Evolutionary conservation across 2,329 filamentous ascomycete species (phyloP).

Genomic region (Aspergillus terreus): DNA sequence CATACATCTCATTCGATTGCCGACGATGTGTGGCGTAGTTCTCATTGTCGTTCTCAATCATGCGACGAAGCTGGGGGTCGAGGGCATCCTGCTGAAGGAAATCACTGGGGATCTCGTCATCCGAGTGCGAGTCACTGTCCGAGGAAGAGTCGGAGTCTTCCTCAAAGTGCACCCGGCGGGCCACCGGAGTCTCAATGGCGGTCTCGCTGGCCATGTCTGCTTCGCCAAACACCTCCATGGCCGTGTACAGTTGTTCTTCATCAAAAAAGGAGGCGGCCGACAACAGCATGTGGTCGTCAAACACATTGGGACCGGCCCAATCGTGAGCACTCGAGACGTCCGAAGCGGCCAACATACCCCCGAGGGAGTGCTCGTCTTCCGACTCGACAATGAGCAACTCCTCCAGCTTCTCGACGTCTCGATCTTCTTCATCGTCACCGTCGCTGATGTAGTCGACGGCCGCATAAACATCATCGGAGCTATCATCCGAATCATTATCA

Average conservation of each 20-base stretch:
- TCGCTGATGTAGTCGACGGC: conserved; percentile 77
- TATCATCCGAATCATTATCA: conserved; percentile 31
- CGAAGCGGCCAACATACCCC: conserved; percentile 20
- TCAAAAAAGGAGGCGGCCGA: conserved; percentile 41
- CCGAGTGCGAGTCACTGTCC: conserved; percentile 51
- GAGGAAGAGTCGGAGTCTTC: conserved; percentile 59
- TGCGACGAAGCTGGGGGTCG: conserved; percentile 67
- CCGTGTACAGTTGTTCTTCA: conserved; percentile 39
- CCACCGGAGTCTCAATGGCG: conserved; percentile 40
- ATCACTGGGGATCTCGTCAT: conserved; percentile 70
- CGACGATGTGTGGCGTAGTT: conserved; percentile 23
- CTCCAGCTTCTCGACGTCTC: conserved; percentile 73
- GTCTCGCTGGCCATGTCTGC: conserved; percentile 33
- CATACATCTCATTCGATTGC: conserved; percentile 37
- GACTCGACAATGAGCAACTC: conserved; percentile 65
- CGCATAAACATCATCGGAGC: conserved; percentile 68
- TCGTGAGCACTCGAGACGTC: conserved; percentile 23
- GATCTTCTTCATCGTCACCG: conserved; percentile 75
- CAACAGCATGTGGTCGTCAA: conserved; percentile 41
- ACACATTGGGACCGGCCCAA: conserved; percentile 55
- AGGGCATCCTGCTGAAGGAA: conserved; percentile 72
- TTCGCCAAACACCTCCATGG: conserved; percentile 37
- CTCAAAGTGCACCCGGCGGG: conserved; percentile 69
- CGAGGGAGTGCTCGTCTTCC: conserved; percentile 31
- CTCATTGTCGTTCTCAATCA: conserved; percentile 65